Conservation (phyloP, 768 basidiomycete genomes). For the Agrocybe chaxingu region DNA sequence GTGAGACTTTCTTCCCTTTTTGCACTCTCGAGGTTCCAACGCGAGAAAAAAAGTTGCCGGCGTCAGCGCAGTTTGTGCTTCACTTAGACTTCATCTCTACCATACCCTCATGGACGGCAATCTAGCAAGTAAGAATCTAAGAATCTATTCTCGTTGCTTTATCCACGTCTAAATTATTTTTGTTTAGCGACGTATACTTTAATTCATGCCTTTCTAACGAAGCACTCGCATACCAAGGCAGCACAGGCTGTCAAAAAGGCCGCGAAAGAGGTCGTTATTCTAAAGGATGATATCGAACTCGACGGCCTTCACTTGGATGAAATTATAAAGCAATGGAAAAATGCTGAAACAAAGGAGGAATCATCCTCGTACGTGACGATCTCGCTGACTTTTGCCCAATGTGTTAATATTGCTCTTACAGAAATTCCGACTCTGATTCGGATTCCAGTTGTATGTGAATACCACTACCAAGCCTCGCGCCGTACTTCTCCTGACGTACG, state of each 20-base stretch:
- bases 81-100: slow-evolving; percentile 4
- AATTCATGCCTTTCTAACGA: slow-evolving; percentile 69
- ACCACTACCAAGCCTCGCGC: slow-evolving; percentile 25
- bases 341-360: slow-evolving; percentile 21
- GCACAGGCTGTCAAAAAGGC: slow-evolving; percentile 75
- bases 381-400: slow-evolving; percentile 1
- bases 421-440: slow-evolving; percentile 14
- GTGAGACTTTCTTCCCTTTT: slow-evolving; percentile 31
- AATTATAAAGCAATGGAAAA: slow-evolving; percentile 67
- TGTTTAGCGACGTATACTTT: slow-evolving; percentile 68
- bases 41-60: slow-evolving; percentile 16
- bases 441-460: slow-evolving; percentile 20
- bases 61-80: not conserved
- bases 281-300: slow-evolving; percentile 50
- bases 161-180: slow-evolving; percentile 6
- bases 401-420: slow-evolving; percentile 3
- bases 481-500: slow-evolving; percentile 8
- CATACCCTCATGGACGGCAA: slow-evolving; percentile 42
- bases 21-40: slow-evolving; percentile 6
- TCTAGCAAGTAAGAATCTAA: slow-evolving; percentile 50
- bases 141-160: slow-evolving; percentile 12
- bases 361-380: slow-evolving; percentile 18
- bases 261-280: slow-evolving; percentile 55
- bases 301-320: slow-evolving; percentile 58
- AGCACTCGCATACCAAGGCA: slow-evolving; percentile 64